These are phyloP conservation scores for Plantago rigida DNA, from an alignment of 305 asterid species.

Conservation along the genomic window DNA sequence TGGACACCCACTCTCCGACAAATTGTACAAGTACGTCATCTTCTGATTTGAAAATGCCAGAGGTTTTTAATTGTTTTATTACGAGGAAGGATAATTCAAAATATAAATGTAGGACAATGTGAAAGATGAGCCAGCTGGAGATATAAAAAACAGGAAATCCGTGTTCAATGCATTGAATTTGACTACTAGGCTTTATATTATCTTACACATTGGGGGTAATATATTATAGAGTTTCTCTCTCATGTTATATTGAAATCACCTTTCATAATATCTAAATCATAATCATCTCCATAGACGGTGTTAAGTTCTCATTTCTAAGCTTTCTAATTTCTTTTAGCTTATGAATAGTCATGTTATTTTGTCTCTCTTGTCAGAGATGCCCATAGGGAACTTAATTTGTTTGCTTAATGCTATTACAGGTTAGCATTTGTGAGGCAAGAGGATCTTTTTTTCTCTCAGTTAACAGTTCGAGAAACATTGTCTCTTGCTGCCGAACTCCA, in stretches of 20 bases:
- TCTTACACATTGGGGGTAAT: not conserved
- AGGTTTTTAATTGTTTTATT: slow-evolving; percentile 6
- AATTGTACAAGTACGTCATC: slow-evolving; percentile 53
- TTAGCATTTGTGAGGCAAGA: slow-evolving; percentile 87
- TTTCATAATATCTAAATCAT: too few species aligned
- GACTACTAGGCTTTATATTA: not conserved
- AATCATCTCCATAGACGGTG: too few species aligned
- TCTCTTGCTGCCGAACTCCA: slow-evolving; percentile 93
- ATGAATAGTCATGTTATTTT: not conserved
- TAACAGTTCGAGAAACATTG: slow-evolving; percentile 94
- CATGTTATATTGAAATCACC: not conserved
- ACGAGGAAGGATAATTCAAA: not conserved
- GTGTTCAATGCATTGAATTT: not conserved
- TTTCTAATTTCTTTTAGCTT: not conserved
- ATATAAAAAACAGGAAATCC: not conserved
- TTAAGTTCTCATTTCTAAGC: too few species aligned
- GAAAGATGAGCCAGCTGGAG: not conserved
- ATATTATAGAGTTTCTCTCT: too few species aligned
- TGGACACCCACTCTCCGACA: slow-evolving; percentile 59
- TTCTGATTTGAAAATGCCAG: slow-evolving; percentile 1
- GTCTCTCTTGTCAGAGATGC: not conserved
- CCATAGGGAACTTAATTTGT: slow-evolving; percentile 10
- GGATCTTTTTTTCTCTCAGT: slow-evolving; percentile 96
- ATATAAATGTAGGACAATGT: too few species aligned
- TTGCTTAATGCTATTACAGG: slow-evolving; percentile 37